Percentiles rank a stretch among this genome's conserved stretches.
phyloP scores from a whole-genome alignment of 2,329 filamentous ascomycete genomes.

The Parafenestella ontariensis region DNA sequence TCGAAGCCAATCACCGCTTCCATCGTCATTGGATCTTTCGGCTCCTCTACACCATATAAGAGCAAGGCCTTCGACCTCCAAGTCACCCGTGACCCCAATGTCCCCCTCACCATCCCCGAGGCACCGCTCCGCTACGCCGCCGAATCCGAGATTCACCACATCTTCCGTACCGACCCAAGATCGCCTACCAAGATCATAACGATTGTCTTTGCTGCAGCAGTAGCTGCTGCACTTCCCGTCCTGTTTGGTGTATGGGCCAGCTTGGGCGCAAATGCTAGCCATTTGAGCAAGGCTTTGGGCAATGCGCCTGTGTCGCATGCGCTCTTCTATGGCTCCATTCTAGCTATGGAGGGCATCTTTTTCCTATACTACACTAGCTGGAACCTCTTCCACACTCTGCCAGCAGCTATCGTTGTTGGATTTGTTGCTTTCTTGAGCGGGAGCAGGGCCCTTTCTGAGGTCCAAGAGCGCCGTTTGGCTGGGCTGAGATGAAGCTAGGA shows the following conservation, averaged over 20 bases:
- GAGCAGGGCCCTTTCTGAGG: constrained; percentile 87
- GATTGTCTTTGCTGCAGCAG: constrained; percentile 75
- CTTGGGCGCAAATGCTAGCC: constrained; percentile 82
- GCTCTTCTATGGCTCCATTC: constrained; percentile 84
- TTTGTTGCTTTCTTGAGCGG: constrained; percentile 83
- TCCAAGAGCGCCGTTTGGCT: constrained; percentile 84
- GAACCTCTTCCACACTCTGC: constrained; percentile 90
- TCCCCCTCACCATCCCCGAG: constrained; percentile 66
- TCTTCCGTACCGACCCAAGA: constrained; percentile 80
- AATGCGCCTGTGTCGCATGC: constrained; percentile 80
- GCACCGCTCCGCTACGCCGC: constrained; percentile 83
- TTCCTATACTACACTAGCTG: constrained; percentile 92
- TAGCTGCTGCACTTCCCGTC: constrained; percentile 75
- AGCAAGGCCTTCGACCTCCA: constrained; percentile 75
- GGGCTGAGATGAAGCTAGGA: constrained; percentile 62
- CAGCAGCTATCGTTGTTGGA: constrained; percentile 72
- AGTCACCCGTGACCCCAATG: constrained; percentile 68
- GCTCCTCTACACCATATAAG: constrained; percentile 71
- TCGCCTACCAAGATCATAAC: constrained; percentile 84
- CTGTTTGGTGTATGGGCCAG: constrained; percentile 77
- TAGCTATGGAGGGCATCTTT: constrained; percentile 90
- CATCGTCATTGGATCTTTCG: constrained; percentile 86
- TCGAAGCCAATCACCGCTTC: constrained; percentile 76
- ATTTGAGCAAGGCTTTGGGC: constrained; percentile 76
- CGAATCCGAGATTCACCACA: constrained; percentile 85